Evolutionary conservation across 495 filamentous ascomycete genomes (phyloP).

Genomic region (Parathielavia hyrcaniae): DNA sequence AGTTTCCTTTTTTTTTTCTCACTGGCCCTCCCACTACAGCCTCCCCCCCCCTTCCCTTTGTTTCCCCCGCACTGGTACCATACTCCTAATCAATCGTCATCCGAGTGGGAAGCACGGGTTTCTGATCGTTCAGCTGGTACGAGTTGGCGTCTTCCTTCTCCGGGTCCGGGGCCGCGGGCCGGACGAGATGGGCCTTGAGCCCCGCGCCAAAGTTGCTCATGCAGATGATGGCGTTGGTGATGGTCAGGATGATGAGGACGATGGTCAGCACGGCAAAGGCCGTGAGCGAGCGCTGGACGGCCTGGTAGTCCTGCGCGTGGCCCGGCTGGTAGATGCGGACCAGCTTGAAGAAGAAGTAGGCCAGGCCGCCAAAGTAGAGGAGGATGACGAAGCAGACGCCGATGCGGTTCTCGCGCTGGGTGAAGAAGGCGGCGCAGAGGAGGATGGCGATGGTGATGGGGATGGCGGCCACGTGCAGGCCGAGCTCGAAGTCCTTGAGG

Average conservation of each 20-base stretch:
- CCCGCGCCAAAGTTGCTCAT: constrained; percentile 86
- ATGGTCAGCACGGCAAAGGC: constrained; percentile 92
- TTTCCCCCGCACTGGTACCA: no score
- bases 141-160: constrained; percentile 70
- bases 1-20: not conserved
- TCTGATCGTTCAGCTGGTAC: constrained; percentile 55
- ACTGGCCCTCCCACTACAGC: not conserved
- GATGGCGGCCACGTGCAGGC: constrained; percentile 79
- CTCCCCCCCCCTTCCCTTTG: not conserved
- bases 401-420: constrained; percentile 68
- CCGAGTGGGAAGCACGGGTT: constrained; percentile 56
- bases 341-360: constrained; percentile 98
- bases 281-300: constrained; percentile 74
- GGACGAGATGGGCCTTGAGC: constrained; percentile 76
- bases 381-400: constrained; percentile 76
- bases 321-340: constrained; percentile 78
- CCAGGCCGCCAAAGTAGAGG: constrained; percentile 81
- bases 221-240: constrained; percentile 80
- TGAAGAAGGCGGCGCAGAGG: constrained; percentile 73
- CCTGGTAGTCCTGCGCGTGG: constrained; percentile 52
- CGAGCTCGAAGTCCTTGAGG: constrained; percentile 65
- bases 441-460: constrained; percentile 86
- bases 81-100: constrained; percentile 89
- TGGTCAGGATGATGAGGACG: constrained; percentile 78
- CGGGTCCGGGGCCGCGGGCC: constrained; percentile 54